Evolutionary conservation across 2,329 filamentous ascomycete species (phyloP).

Genomic region (Clonostachys solani): DNA sequence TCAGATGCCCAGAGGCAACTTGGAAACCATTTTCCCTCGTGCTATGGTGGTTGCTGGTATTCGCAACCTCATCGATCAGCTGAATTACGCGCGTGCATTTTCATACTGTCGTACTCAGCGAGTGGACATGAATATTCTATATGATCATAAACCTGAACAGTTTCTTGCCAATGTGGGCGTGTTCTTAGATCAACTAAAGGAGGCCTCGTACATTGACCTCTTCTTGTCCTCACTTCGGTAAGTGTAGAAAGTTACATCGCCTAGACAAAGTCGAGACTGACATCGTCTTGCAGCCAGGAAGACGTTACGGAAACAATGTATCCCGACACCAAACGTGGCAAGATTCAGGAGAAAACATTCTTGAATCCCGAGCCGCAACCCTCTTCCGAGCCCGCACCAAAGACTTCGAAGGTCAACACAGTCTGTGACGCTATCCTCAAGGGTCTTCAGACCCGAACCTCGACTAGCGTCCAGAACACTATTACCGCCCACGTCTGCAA

Average conservation of each 20-base stretch:
- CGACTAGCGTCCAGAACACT: conserved; percentile 77
- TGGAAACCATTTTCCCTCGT: conserved; percentile 91
- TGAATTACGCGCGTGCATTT: conserved; percentile 82
- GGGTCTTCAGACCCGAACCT: conserved; percentile 57
- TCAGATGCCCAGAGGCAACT: conserved; percentile 93
- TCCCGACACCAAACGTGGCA: conserved; percentile 66
- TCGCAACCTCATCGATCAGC: conserved; percentile 71
- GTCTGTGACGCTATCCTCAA: conserved; percentile 83
- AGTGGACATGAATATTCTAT: conserved; percentile 96
- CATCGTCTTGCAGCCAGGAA: conserved; percentile 58
- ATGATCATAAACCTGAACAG: conserved; percentile 84
- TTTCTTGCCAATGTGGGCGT: conserved; percentile 72
- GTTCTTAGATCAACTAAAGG: conserved; percentile 82
- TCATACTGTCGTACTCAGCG: conserved; percentile 85
- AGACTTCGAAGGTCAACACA: conserved; percentile 67
- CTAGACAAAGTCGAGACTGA: conserved; percentile 12
- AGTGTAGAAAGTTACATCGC: conserved; percentile 11
- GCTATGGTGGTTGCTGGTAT: conserved; percentile 92
- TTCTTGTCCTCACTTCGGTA: conserved; percentile 84
- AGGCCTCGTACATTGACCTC: conserved; percentile 78
- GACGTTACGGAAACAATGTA: conserved; percentile 95
- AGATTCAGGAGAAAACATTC: conserved; percentile 7
- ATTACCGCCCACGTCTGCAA: conserved; percentile 96
- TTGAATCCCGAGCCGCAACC: background rate
- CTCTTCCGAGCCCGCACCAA: conserved; percentile 3